phyloP scores from a whole-genome alignment of 768 basidiomycete species.

The Naganishia onofrii region DNA sequence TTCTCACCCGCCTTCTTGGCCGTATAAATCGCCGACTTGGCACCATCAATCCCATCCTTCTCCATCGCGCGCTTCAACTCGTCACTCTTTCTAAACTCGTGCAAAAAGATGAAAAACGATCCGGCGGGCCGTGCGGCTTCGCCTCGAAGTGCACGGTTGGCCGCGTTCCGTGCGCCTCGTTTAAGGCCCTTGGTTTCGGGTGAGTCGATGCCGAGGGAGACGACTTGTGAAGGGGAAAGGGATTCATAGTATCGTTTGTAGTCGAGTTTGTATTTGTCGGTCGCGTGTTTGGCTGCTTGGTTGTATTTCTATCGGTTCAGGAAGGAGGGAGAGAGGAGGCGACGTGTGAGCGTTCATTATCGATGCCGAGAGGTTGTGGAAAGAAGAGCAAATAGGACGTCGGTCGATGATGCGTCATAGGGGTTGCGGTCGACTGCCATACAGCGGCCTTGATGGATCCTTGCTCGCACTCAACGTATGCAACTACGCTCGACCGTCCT shows the following conservation, averaged over 20 bases:
- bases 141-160: slow-evolving; percentile 6
- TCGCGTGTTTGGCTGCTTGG: slow-evolving; percentile 12
- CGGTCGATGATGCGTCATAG: too few species aligned
- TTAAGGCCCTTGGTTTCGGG: slow-evolving; percentile 23
- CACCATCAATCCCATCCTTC: slow-evolving; percentile 13
- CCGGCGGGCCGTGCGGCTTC: slow-evolving; percentile 25
- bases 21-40: slow-evolving; percentile 12
- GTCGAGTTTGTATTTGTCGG: slow-evolving; percentile 28
- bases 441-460: too few species aligned
- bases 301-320: slow-evolving; percentile 20
- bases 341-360: too few species aligned
- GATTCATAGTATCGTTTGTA: slow-evolving; percentile 31
- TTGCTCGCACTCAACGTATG: too few species aligned
- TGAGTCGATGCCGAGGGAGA: slow-evolving; percentile 11
- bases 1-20: slow-evolving; percentile 31
- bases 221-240: neutral
- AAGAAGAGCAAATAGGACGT: too few species aligned
- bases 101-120: slow-evolving; percentile 28
- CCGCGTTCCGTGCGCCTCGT: neutral
- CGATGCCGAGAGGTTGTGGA: too few species aligned
- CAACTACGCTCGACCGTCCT: too few species aligned
- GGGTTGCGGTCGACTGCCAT: too few species aligned
- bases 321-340: too few species aligned
- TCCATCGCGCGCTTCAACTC: slow-evolving; percentile 21
- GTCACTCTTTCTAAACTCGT: slow-evolving; percentile 27